Base-by-base conservation (phyloP, 2,329 filamentous ascomycete species). In the Coniosporium tulheliwenetii region DNA sequence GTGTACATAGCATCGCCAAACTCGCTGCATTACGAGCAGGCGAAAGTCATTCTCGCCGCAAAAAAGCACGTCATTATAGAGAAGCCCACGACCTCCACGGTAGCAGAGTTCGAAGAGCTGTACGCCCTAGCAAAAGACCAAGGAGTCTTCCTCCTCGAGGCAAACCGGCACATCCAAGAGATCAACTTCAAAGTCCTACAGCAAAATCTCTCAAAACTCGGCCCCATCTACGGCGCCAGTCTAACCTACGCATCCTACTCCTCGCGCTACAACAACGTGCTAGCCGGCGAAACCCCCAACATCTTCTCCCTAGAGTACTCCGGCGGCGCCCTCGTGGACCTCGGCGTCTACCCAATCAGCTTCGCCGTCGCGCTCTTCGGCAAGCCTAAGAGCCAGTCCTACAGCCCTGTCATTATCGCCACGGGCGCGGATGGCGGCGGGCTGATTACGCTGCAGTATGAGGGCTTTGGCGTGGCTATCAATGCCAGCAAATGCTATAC, bases 1-100 rank as follows among this genome's bases (percentile, higher is more conserved):
- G 53, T 69, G 38, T 70, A 70, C 59, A 64, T 69, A 42, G 65
- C 66, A 15, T 66, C 62, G 10, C 66, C 66, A 31, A 69, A 69
- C 52, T 61, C 59, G 34, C 55, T 66, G 35, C 66, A 69, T 53
- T 63, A 62, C 50, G 53, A 50, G 33, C 66, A 69, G 44, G 62
- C 65, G 12, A 64, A 64, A 44, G 48, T 51, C 12, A 52, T 65
- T 32, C 55, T 70, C 30, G 36, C 49, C 4, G 64, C 61, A 2
- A 57, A 60, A 39, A 69, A 69, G 47, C 60, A 70, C 48, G 65
- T 69, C 44, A 58, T 70, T 29, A 52, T 70, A n/a, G 66, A 70
- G 49, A 70, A 70, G 48, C 66, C 66, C 5, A 60, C 63, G 0
- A 65, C 64, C 19, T 61, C 57, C 16, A 69, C 60, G 1, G 47